Conservation (phyloP, 164 flowering plant genomes). For the Kalanchoe fedtschenkoi region DNA sequence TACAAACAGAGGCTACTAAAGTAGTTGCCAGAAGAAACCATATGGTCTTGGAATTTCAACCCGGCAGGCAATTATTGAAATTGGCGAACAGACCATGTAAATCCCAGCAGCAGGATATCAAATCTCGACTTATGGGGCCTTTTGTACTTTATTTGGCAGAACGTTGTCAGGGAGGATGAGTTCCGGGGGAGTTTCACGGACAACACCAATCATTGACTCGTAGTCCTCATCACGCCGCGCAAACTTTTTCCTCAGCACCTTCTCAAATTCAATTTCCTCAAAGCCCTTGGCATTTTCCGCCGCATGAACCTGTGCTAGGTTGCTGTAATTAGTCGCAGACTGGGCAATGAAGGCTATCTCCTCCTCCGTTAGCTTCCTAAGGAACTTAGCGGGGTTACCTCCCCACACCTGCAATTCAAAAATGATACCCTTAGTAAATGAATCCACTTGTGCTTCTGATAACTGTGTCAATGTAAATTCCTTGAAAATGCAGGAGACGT, state of each 20-base stretch:
- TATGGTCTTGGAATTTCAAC: not conserved
- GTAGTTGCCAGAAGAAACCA: not conserved
- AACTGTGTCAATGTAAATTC: not conserved
- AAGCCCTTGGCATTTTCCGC: slow-evolving; percentile 74
- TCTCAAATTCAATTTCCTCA: slow-evolving; percentile 82
- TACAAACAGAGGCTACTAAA: not conserved
- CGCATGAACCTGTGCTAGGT: slow-evolving; percentile 79
- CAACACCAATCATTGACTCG: slow-evolving; percentile 68
- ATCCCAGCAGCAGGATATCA: not conserved
- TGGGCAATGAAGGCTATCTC: slow-evolving; percentile 72
- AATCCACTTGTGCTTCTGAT: not conserved
- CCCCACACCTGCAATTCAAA: slow-evolving; percentile 67
- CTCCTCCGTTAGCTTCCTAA: slow-evolving; percentile 83
- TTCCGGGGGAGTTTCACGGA: slow-evolving; percentile 63
- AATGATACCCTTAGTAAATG: not conserved
- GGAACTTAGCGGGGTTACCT: slow-evolving; percentile 80
- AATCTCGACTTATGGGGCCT: slow-evolving; percentile 19
- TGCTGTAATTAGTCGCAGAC: slow-evolving; percentile 69
- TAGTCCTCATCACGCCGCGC: slow-evolving; percentile 71
- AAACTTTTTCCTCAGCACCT: slow-evolving; percentile 70
- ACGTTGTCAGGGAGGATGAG: slow-evolving; percentile 60
- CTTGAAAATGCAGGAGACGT: not conserved
- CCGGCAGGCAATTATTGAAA: not conserved
- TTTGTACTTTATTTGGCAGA: slow-evolving; percentile 37
- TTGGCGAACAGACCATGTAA: not conserved